Percentiles rank a stretch among this genome's conserved stretches.
These are phyloP conservation scores for Pythium guiyangense DNA, from an alignment of 352 stramenopile genomes.

Conservation along the genomic window DNA sequence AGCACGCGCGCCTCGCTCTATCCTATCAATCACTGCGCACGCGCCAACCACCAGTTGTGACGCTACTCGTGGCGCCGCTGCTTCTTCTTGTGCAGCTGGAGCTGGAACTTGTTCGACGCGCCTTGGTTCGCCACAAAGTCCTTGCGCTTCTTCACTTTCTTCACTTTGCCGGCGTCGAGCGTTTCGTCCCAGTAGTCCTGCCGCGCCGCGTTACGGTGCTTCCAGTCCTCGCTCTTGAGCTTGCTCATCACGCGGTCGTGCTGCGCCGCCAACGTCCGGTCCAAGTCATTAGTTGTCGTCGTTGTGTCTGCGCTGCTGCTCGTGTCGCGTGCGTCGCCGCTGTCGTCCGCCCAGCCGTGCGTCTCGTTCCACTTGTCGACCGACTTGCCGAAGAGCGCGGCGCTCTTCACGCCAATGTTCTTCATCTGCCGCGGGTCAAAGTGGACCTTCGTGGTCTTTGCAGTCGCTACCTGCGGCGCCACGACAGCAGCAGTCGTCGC, in stretches of 20 bases:
- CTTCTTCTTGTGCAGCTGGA: slow-evolving; percentile 56
- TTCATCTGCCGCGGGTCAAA: slow-evolving; percentile 55
- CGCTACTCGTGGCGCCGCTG: slow-evolving; percentile 13
- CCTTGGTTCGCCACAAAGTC: slow-evolving; percentile 80
- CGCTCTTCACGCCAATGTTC: slow-evolving; percentile 59
- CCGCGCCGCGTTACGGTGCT: slow-evolving; percentile 54
- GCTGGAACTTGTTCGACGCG: slow-evolving; percentile 64
- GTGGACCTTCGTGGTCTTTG: slow-evolving; percentile 25
- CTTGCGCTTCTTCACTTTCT: slow-evolving; percentile 84
- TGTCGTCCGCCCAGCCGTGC: slow-evolving; percentile 20
- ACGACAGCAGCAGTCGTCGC: background rate
- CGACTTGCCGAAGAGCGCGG: slow-evolving; percentile 50
- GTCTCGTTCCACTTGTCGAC: slow-evolving; percentile 68
- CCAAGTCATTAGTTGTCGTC: slow-evolving; percentile 5
- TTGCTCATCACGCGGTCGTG: slow-evolving; percentile 69
- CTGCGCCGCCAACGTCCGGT: slow-evolving; percentile 37
- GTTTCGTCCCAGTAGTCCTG: slow-evolving; percentile 79
- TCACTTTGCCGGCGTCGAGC: slow-evolving; percentile 67
- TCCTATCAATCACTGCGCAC: too few species aligned
- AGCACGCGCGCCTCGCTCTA: too few species aligned
- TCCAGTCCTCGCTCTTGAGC: slow-evolving; percentile 73
- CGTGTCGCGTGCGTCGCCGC: background rate
- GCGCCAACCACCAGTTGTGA: too few species aligned
- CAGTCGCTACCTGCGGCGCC: slow-evolving; percentile 1
- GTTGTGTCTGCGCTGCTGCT: background rate